Conservation (phyloP, 2,329 filamentous ascomycete species). For the Hirsutella thompsonii region DNA sequence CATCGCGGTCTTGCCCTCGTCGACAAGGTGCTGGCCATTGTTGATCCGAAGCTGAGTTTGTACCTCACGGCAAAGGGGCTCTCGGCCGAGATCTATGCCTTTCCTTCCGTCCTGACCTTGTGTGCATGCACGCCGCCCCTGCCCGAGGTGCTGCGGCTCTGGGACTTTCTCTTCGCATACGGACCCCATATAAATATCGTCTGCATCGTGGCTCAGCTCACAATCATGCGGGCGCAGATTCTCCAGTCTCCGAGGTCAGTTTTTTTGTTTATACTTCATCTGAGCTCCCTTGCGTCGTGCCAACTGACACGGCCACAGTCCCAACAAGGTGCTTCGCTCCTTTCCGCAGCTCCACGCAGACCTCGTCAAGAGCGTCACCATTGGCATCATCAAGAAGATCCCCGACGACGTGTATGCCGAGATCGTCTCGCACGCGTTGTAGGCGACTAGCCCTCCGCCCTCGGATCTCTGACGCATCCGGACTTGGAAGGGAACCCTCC, state of each 20-base stretch:
- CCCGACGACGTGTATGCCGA: conserved; percentile 83
- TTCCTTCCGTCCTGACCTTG: conserved; percentile 85
- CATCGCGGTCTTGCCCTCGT: conserved; percentile 85
- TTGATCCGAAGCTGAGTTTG: conserved; percentile 75
- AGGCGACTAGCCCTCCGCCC: background rate
- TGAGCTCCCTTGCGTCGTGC: no score
- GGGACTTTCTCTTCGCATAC: conserved; percentile 97
- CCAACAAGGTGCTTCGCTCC: conserved; percentile 81
- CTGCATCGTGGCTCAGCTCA: conserved; percentile 90
- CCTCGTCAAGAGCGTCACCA: conserved; percentile 71
- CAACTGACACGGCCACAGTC: conserved; percentile 43
- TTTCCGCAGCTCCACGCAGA: conserved; percentile 76
- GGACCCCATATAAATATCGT: conserved; percentile 89
- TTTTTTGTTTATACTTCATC: no score
- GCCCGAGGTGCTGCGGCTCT: conserved; percentile 82
- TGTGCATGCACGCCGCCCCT: conserved; percentile 92
- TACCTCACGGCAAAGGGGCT: conserved; percentile 80
- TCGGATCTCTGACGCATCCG: background rate
- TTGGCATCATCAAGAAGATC: conserved; percentile 79
- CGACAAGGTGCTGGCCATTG: conserved; percentile 81
- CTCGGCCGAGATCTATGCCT: conserved; percentile 90
- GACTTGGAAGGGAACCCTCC: background rate
- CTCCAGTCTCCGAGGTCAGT: conserved; percentile 68
- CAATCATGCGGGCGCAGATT: conserved; percentile 75
- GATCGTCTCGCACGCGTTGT: conserved; percentile 77